phyloP scores from a whole-genome alignment of 129 eudicot species.

The Sambucus nigra region DNA sequence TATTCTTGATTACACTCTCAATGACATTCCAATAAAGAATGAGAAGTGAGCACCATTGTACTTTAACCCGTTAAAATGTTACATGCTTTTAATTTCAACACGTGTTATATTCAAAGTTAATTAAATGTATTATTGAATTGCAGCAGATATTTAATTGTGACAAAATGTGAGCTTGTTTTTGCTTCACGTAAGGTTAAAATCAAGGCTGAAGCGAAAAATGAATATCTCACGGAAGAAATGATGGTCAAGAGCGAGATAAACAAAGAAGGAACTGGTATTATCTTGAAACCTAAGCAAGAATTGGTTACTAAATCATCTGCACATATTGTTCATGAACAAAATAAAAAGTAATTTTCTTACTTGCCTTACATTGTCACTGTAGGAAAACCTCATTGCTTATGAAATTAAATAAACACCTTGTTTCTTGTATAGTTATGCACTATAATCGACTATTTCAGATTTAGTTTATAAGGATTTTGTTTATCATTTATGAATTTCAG shows the following conservation, averaged over 20 bases:
- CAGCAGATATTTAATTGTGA: conserved; percentile 63
- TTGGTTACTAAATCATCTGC: conserved; percentile 70
- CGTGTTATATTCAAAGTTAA: background rate
- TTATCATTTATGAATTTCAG: conserved; percentile 20
- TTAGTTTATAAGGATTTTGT: too few relatives aligned
- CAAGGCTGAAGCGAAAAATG: conserved; percentile 30
- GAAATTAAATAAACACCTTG: too few relatives aligned
- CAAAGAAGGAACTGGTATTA: background rate
- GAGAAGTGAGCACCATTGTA: conserved; percentile 41
- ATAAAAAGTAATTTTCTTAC: conserved; percentile 77
- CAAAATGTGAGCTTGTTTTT: conserved; percentile 69
- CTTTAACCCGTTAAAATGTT: background rate
- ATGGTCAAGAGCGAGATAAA: conserved; percentile 1
- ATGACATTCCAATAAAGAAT: conserved; percentile 77
- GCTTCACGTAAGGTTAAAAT: conserved; percentile 68
- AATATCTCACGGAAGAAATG: conserved; percentile 55
- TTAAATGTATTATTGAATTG: conserved; percentile 9
- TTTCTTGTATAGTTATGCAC: too few relatives aligned
- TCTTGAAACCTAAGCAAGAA: conserved; percentile 1
- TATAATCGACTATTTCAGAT: too few relatives aligned
- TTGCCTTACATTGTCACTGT: too few relatives aligned
- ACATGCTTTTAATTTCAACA: background rate
- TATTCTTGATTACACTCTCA: conserved; percentile 66
- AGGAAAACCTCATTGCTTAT: too few relatives aligned
- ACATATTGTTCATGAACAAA: conserved; percentile 78